A percentile compares a stretch with the other conserved stretches of the same genome.
phyloP scores from a whole-genome alignment of 1,284 basidiomycete genomes.

The Sporisorium exsertum region DNA sequence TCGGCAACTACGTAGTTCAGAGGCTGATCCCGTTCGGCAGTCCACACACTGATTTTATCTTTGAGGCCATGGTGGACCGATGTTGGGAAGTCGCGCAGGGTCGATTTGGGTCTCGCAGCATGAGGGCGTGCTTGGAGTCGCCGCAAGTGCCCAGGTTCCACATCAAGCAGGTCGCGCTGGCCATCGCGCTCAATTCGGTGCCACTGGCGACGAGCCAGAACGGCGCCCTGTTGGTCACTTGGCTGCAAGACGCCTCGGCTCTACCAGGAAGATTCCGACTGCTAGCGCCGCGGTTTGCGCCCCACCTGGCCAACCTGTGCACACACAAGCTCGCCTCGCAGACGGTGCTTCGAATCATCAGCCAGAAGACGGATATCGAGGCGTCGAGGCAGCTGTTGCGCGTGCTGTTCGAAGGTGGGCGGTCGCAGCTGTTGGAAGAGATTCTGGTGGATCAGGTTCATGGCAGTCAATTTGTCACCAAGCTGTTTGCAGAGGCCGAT shows the following conservation, averaged over 20 bases:
- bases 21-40: slow-evolving; percentile 91
- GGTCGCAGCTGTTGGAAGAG: slow-evolving; percentile 89
- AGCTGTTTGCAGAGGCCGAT: slow-evolving; percentile 77
- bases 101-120: slow-evolving; percentile 95
- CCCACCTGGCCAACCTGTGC: slow-evolving; percentile 94
- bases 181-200: slow-evolving; percentile 95
- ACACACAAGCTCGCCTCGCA: slow-evolving; percentile 97
- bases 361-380: slow-evolving; percentile 66
- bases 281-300: slow-evolving; percentile 91
- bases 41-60: slow-evolving; percentile 92
- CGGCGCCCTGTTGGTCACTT: slow-evolving; percentile 91
- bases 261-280: slow-evolving; percentile 92
- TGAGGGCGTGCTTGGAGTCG: slow-evolving; percentile 95
- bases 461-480: slow-evolving; percentile 91
- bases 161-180: slow-evolving; percentile 88
- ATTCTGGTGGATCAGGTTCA: slow-evolving; percentile 78
- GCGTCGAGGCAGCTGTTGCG: slow-evolving; percentile 66
- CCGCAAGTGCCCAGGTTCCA: slow-evolving; percentile 75
- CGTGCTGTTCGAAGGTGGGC: slow-evolving; percentile 73
- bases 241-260: slow-evolving; percentile 93
- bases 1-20: slow-evolving; percentile 98
- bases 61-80: slow-evolving; percentile 96
- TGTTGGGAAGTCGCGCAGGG: slow-evolving; percentile 98
- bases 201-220: slow-evolving; percentile 97
- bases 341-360: slow-evolving; percentile 80